Conservation (phyloP, 345 rosid genomes). For the Arabidopsis suecica region DNA sequence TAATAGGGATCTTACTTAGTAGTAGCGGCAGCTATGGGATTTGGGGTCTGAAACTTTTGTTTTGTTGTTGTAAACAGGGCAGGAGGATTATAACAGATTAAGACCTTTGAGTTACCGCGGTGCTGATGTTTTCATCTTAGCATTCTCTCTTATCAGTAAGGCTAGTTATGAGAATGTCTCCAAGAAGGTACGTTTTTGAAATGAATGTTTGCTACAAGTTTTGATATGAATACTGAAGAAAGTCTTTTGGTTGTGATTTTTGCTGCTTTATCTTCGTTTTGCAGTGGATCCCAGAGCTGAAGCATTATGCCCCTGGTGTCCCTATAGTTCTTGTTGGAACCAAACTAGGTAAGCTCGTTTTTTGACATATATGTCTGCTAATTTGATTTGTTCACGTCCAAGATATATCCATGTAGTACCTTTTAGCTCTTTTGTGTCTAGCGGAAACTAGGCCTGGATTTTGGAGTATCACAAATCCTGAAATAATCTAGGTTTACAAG, state of each 20-base stretch:
- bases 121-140: conserved; percentile 93
- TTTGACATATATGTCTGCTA: background rate
- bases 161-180: conserved; percentile 98
- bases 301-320: conserved; percentile 94
- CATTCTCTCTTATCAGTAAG: conserved; percentile 95
- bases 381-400: conserved; percentile 2
- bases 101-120: conserved; percentile 97
- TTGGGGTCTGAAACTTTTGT: background rate
- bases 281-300: conserved; percentile 99
- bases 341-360: conserved; percentile 66
- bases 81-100: conserved; percentile 88
- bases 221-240: background rate
- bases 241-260: background rate
- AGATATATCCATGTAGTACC: background rate
- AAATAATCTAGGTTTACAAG: conserved; percentile 13
- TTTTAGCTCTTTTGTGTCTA: background rate
- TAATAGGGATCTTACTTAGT: conserved; percentile 24
- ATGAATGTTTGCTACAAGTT: background rate
- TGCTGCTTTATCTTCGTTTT: conserved; percentile 26
- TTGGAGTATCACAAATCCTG: background rate
- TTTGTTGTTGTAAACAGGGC: conserved; percentile 60
- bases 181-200: conserved; percentile 64
- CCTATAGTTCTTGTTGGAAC: conserved; percentile 94
- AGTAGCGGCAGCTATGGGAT: background rate
- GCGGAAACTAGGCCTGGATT: background rate